Evolutionary conservation across 345 rosid species (phyloP), one percentile per base, ranked within the genome.

Genomic region (Jatropha curcas): DNA sequence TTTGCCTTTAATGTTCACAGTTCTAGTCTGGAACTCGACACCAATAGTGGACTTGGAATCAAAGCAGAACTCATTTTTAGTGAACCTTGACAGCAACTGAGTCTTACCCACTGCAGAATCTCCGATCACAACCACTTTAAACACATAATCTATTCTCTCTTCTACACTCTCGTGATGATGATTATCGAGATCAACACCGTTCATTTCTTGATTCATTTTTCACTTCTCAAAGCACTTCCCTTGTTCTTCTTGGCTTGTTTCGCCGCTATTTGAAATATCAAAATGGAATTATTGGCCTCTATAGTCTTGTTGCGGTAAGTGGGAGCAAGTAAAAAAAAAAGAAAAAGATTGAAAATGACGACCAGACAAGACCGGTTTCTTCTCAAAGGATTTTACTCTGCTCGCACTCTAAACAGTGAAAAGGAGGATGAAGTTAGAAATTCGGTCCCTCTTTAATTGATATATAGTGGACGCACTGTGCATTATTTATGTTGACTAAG

Each of bases 11-110:
- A 86, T 82, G 71, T 82, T 85, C 83, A 90, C 76, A 9, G 91
- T 90, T 20, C 96, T 80, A 22, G 92, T 89, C 79, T 89, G 92
- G 77, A 91, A 91, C 90, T 91, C 97, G 9, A 91, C 97, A 0
- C 97, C 97, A 68, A 91, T 91, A 71, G 97, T 91, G 27, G 97
- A 88, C 81, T 91, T 91, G 0, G 97, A 91, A 64, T 89, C 94
- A 4, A 85, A 85, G 65, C 81, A 81, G 77, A 91, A 91, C 81
- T 89, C 88, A 6, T 91, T 84, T 58, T 82, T 90, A 27, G 97
- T 81, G 59, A 89, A 91, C 83, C 97, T 83, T 30, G 94, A 89
- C 7, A 91, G 82, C 28, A 91, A 78, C 83, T 89, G 94, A 41
- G 91, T 88, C 85, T 91, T 91, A 1, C 97, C 94, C 19, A 91